These are phyloP conservation scores for Stenocarpella maydis DNA, from an alignment of 2,329 filamentous ascomycete species.

Conservation along the genomic window DNA sequence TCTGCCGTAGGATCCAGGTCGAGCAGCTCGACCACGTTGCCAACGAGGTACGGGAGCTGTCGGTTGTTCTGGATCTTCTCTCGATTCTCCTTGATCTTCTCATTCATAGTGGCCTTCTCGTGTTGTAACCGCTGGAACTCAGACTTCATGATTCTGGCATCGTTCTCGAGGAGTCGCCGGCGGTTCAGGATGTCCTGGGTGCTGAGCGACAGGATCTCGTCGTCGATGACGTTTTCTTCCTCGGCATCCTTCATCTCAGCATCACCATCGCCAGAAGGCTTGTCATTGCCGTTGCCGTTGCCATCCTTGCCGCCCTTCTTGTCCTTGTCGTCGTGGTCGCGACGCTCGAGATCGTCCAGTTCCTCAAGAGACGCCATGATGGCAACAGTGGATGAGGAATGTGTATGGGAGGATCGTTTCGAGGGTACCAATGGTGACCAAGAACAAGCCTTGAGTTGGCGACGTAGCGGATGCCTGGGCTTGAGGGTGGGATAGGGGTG, in stretches of 20 bases:
- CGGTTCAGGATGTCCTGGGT: constrained; percentile 95
- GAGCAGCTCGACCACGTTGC: constrained; percentile 96
- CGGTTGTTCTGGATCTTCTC: constrained; percentile 99
- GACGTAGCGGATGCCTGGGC: background rate
- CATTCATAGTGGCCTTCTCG: constrained; percentile 94
- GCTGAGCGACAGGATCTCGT: constrained; percentile 90
- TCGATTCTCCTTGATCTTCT: constrained; percentile 99
- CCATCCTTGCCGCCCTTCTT: constrained; percentile 55
- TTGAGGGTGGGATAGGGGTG: background rate
- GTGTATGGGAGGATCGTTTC: background rate
- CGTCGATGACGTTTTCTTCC: constrained; percentile 83
- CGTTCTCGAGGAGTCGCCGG: constrained; percentile 92
- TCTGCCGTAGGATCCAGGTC: constrained; percentile 96
- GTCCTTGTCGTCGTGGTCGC: constrained; percentile 75
- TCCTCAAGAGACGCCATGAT: constrained; percentile 91
- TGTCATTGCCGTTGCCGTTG: constrained; percentile 63
- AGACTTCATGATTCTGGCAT: constrained; percentile 98
- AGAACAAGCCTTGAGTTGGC: background rate
- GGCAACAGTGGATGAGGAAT: constrained; percentile 10
- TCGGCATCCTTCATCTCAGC: constrained; percentile 90
- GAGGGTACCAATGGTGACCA: background rate
- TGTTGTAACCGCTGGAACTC: constrained; percentile 93
- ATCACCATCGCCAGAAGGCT: constrained; percentile 71
- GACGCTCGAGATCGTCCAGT: constrained; percentile 86
- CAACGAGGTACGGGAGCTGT: constrained; percentile 98